Evolutionary conservation across 805 yeast species (phyloP), one percentile per base, ranked within the genome.

Genomic region (Ogataea henricii): DNA sequence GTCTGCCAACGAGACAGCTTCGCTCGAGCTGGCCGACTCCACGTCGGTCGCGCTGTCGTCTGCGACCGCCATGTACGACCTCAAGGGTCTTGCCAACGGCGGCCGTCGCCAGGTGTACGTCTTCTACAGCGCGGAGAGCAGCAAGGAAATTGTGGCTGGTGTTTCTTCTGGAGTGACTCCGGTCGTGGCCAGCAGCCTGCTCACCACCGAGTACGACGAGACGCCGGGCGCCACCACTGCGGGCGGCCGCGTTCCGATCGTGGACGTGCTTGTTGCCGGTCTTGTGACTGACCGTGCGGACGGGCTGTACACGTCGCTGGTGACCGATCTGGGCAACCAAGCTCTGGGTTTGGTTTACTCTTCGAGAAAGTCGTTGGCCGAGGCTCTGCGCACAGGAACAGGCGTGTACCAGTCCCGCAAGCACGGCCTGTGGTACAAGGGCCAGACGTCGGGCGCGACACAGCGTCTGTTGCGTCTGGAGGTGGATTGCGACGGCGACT

Each of bases 331-430:
- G 29, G 72, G 82, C 47, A 83, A 87, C 49, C 84, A 83, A 48
- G 82, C 91, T 1, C 73, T 94, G 44, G 99, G 99, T 4, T 76
- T 92, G 23, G 97, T 92, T 8, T 94, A 90, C 70, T 92, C 98
- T 0, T 89, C 96, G 0, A 69, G 69, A 35, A 90, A 86, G 57
- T 88, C 96, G 27, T 82, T 94, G 59, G 69, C 78, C 37, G 91
- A 87, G 59, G 94, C 98, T 10, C 79, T 94, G 56, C 81, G 80
- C 51, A 85, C 88, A 18, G 78, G 81, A 42, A 82, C 88, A 8
- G 99, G 99, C 48, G 96, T 94, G 2, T 94, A 94, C 69, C 97
- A 87, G 67, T 89, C 97, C 7, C 84, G 99, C 59, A 83, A 86
- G 60, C 83, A 89, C 52, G 98, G 96, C 37, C 76, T 94, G 49